phyloP scores from a whole-genome alignment of 495 filamentous ascomycete genomes.

The Xylaria bambusicola region DNA sequence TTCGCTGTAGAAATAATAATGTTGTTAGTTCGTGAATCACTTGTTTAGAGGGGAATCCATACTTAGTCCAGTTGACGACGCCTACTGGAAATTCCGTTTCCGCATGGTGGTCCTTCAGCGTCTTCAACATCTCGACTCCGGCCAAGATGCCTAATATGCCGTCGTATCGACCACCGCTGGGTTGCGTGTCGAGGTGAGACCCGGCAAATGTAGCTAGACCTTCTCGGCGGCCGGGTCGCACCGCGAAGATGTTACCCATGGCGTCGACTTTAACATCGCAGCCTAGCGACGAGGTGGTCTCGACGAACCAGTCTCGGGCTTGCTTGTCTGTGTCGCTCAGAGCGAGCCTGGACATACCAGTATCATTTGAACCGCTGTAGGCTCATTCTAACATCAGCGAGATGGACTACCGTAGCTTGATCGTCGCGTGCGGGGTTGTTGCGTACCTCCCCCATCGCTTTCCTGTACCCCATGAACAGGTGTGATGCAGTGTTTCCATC shows the following conservation, averaged over 20 bases:
- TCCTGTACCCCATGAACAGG: conserved; percentile 30
- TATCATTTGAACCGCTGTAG: conserved; percentile 31
- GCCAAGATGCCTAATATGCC: conserved; percentile 75
- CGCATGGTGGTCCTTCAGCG: conserved; percentile 67
- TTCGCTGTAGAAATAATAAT: conserved; percentile 48
- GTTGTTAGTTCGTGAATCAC: not conserved
- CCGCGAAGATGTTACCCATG: conserved; percentile 74
- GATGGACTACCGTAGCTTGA: not conserved
- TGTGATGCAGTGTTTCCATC: conserved; percentile 30
- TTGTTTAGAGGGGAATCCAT: conserved; percentile 26
- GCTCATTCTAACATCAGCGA: conserved; percentile 4
- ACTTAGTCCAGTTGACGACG: conserved; percentile 81
- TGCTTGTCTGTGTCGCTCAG: conserved; percentile 70
- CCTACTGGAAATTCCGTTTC: conserved; percentile 71
- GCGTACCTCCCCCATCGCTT: conserved; percentile 35
- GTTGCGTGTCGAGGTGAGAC: conserved; percentile 78
- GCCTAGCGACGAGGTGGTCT: conserved; percentile 62
- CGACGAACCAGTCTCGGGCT: conserved; percentile 74
- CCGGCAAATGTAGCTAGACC: conserved; percentile 61
- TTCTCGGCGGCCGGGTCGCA: conserved; percentile 54
- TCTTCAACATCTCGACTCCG: conserved; percentile 69
- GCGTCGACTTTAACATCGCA: conserved; percentile 53
- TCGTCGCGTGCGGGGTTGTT: not conserved
- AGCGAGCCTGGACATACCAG: conserved; percentile 55
- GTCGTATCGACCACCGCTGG: conserved; percentile 73